Evolutionary conservation across 2,329 filamentous ascomycete genomes (phyloP), one percentile per base, ranked within the genome.

Genomic region (Diatrype stigma): DNA sequence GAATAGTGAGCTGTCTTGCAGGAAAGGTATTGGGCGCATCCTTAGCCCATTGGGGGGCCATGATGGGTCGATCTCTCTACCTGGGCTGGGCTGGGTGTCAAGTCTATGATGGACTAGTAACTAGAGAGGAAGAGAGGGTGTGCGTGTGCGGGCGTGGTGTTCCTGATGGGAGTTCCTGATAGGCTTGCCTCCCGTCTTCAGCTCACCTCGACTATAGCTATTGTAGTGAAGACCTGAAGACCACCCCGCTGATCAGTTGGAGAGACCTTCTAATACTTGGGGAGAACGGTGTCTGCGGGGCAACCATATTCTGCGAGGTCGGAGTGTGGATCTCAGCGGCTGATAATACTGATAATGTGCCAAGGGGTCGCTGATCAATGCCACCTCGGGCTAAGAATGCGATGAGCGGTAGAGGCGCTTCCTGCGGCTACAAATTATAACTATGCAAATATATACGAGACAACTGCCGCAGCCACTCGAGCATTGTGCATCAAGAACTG

Each of bases 1-100:
- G 63, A 46, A 74, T 73, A 19, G 69, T 68, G 54, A 76, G 70
- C 56, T 76, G 73, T 56, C 69, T 72, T 28, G 69, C 70, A 28
- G 73, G 73, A 62, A 76, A 76, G 19, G 71, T 56, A 49, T 56
- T 52, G 40, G 47, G 47, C 12, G 14, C 10, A n/a, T 44, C 40
- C 40, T 28, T 44, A 11, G 22, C 40, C 40, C 40, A 44, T 26
- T 44, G 17, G 17, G 40, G 40, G 26, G 40, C 21, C 40, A 44
- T 44, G 22, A 6, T 26, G 10, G n/a, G 22, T 7, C 21, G 21
- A 44, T 44, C 22, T 30, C 26, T 30, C 26, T 30, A 6, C 10
- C 26, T 30, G n/a, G n/a, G n/a, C n/a, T n/a, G n/a, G n/a, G n/a
- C n/a, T n/a, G n/a, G n/a, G n/a, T n/a, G n/a, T n/a, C 6, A 30